Base-by-base conservation (phyloP, 305 asterid genomes). In the Striga hermonthica region DNA sequence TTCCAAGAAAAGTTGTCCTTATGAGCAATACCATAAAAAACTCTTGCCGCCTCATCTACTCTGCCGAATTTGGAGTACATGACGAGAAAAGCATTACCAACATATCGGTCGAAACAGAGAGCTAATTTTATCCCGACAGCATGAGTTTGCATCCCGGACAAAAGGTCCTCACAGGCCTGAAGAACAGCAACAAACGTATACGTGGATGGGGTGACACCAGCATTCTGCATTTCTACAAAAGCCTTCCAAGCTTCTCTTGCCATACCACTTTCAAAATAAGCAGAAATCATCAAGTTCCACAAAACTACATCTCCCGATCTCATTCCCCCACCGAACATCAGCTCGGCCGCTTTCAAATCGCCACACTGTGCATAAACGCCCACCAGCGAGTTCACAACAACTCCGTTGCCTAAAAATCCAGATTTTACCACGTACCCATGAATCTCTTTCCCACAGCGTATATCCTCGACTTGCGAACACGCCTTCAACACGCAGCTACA, bases 221-320 rank as follows among this genome's bases (percentile, higher is more conserved):
- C 75, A 57, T 36, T 67, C 68, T 66, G 71, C 97, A 92, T 81
- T 72, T 82, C 88, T 12, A n/a, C 16, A 14, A 90, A 81, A 36
- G 84, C 72, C 65, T 13, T 66, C 74, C 83, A 65, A 15, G 86
- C 85, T 65, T 89, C 84, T 37, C n/a, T 37, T 35, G 16, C 60
- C 86, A 69, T 83, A 67, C 88, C 83, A 60, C 64, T 74, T 1
- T 57, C 12, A 52, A 73, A 61, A 76, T 80, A 80, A 2, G 86
- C 79, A 49, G 94, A 93, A 64, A 90, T 84, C 66, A 88, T 84
- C 14, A 82, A 81, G 77, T 93, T 93, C 91, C 91, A 90, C n/a
- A 81, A 78, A 60, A 89, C 97, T 41, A 70, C 85, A 59, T 91
- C 96, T 37, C 73, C 80, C 31, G 31, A 22, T 68, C 62, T 71